Base-by-base conservation (phyloP, 345 rosid genomes). In the Streptanthus diversifolius region DNA sequence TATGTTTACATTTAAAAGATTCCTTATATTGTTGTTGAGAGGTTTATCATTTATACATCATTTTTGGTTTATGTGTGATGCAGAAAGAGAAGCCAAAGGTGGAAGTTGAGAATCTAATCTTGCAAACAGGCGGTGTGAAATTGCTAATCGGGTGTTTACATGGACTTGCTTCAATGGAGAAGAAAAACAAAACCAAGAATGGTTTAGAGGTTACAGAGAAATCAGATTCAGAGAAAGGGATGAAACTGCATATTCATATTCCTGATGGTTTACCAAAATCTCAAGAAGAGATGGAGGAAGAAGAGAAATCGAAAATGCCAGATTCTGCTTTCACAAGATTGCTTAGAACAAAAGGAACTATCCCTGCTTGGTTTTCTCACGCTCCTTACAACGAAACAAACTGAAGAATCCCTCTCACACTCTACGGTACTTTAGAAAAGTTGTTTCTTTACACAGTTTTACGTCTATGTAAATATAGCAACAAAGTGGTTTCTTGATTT, bases 251-350 rank as follows among this genome's bases (percentile, higher is more conserved):
- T 15, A 22, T 79, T 68, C 98, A 89, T 15, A 54, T 86, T 8
- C 98, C 95, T 0, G 97, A 93, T 56, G 95, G 95, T 54, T 74
- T 93, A 54, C 98, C 98, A 4, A 93, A 85, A 72, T 76, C 95
- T 0, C 73, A 36, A 63, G 82, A 84, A 47, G 97, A 93, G 76
- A 36, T 93, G 13, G 91, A 90, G 27, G 95, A 90, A 81, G 97
- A 90, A 84, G 98, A 88, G 77, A 82, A 57, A 30, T 84, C 75
- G 14, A 88, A 66, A 77, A 82, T 90, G 98, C 91, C 93, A 0
- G 97, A 93, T 71, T 90, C 95, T 0, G 77, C 87, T 1, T 90
- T 40, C 73, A 93, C 97, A 1, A 81, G 81, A 63, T 60, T 93
- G 79, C 96, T 93, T 63, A 83, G 98, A 71, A 35, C 68, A 13